These are phyloP conservation scores for Phyllosticta citrichinensis DNA, from an alignment of 2,329 filamentous ascomycete species.

Conservation along the genomic window DNA sequence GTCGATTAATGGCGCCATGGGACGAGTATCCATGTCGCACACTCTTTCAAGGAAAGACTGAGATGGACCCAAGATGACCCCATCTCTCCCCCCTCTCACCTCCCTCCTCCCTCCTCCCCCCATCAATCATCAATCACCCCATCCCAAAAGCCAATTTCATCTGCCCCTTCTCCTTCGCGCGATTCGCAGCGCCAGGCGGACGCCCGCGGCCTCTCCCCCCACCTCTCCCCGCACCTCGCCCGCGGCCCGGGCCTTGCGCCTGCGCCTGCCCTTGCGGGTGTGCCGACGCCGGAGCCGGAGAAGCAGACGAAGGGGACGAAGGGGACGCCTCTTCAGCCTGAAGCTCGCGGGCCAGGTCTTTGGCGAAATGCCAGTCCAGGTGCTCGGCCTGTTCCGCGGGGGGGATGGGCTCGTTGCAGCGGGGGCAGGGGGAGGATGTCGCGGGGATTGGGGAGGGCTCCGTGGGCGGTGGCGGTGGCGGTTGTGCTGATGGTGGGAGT, in stretches of 20 bases:
- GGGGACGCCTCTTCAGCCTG: conserved; percentile 18
- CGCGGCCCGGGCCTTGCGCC: too few species aligned
- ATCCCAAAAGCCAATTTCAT: conserved; percentile 34
- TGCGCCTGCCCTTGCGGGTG: too few species aligned
- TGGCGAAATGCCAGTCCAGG: conserved; percentile 89
- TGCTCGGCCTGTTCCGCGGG: conserved; percentile 60
- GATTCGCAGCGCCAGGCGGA: conserved; percentile 15
- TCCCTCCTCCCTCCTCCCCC: too few species aligned
- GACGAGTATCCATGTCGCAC: too few species aligned
- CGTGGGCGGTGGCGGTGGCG: conserved; percentile 11
- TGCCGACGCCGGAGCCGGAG: conserved; percentile 17
- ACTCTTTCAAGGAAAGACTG: too few species aligned
- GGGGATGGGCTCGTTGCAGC: conserved; percentile 55
- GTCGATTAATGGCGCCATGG: too few species aligned
- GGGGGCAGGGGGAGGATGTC: conserved; percentile 44
- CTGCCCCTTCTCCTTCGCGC: conserved; percentile 33
- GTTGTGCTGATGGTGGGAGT: conserved; percentile 27
- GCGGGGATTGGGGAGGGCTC: background rate
- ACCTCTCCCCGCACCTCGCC: conserved; percentile 15
- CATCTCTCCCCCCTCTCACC: too few species aligned
- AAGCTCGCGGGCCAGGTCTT: conserved; percentile 61
- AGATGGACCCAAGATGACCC: too few species aligned
- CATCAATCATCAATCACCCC: conserved; percentile 7
- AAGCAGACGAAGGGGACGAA: conserved; percentile 4
- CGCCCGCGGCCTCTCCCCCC: conserved; percentile 27